These are phyloP conservation scores for Pseudopithomyces maydicus DNA, from an alignment of 2,329 filamentous ascomycete species.

Conservation along the genomic window DNA sequence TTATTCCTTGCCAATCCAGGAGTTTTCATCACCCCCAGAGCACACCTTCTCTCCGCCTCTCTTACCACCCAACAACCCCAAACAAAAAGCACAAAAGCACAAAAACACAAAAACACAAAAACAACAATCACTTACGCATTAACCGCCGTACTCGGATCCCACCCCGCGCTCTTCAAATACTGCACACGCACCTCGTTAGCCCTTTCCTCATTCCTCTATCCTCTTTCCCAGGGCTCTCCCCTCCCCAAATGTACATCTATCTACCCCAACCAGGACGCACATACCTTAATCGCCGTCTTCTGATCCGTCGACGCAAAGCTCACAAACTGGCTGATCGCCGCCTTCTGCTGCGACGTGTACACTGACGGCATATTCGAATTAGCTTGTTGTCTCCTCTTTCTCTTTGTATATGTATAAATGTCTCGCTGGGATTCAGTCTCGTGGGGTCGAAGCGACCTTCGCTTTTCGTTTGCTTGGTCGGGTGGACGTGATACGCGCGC, in stretches of 20 bases:
- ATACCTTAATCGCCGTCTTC: slow-evolving; percentile 46
- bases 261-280: too few species aligned
- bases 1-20: too few species aligned
- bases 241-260: background rate
- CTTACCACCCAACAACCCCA: too few species aligned
- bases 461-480: too few species aligned
- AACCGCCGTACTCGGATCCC: slow-evolving; percentile 52
- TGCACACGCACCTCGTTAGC: slow-evolving; percentile 27
- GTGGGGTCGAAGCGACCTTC: too few species aligned
- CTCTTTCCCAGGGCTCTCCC: background rate
- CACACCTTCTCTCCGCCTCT: too few species aligned
- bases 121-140: slow-evolving; percentile 50
- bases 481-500: too few species aligned
- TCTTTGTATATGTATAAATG: too few species aligned
- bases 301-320: slow-evolving; percentile 52
- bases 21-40: too few species aligned
- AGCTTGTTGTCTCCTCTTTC: background rate
- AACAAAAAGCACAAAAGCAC: too few species aligned
- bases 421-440: too few species aligned
- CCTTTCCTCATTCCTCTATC: background rate
- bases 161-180: slow-evolving; percentile 51
- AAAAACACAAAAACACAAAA: background rate
- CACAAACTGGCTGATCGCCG: slow-evolving; percentile 51
- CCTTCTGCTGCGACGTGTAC: slow-evolving; percentile 53
- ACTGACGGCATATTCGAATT: slow-evolving; percentile 49